Evolutionary conservation across 257 asterid species (phyloP).

Genomic region (Solanum stenotomum): DNA sequence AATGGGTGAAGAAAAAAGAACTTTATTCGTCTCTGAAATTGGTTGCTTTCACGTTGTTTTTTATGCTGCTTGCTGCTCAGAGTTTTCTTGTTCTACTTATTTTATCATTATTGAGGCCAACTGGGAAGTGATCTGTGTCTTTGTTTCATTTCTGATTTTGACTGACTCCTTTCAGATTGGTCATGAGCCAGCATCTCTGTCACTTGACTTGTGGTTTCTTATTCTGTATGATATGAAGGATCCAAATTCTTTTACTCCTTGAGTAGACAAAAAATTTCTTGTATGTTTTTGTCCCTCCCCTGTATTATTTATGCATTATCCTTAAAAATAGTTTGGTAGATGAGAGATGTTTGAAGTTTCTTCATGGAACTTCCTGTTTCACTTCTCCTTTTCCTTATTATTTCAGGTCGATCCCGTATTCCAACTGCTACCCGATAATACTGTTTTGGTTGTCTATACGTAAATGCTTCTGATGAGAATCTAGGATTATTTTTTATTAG

Average conservation of each 20-base stretch:
- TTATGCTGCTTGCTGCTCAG: background rate
- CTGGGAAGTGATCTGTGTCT: background rate
- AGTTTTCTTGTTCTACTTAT: background rate
- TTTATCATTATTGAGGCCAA: background rate
- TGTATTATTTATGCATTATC: background rate
- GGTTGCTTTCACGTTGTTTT: background rate
- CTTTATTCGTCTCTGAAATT: background rate
- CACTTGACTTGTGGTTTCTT: background rate
- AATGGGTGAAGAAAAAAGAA: background rate
- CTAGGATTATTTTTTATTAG: background rate
- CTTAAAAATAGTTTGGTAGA: background rate
- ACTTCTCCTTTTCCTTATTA: background rate
- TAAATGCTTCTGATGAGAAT: background rate
- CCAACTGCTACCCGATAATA: background rate
- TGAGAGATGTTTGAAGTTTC: background rate
- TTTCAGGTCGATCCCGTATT: background rate
- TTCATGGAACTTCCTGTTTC: background rate
- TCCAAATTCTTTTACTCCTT: background rate
- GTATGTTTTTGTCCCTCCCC: background rate
- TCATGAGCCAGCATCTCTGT: background rate
- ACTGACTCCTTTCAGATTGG: background rate
- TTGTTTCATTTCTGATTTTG: background rate
- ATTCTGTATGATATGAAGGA: background rate
- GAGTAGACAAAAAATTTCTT: background rate
- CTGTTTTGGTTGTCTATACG: background rate